A percentile compares a stretch with the other conserved stretches of the same genome.
These are phyloP conservation scores for Ophiosphaerella korrae DNA, from an alignment of 2,329 filamentous ascomycete species.

Conservation along the genomic window DNA sequence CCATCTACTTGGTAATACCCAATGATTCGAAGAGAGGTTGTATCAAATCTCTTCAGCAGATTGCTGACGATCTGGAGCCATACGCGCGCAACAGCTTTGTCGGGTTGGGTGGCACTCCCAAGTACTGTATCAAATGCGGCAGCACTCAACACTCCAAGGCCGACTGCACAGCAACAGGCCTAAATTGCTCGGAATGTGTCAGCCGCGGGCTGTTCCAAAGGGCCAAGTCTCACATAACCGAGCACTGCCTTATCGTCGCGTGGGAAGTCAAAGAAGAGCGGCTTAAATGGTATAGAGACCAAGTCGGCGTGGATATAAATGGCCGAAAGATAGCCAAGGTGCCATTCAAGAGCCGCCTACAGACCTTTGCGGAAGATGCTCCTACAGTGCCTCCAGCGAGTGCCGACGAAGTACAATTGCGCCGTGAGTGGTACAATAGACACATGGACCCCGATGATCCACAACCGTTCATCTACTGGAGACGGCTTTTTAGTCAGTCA, in stretches of 20 bases:
- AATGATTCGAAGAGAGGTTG: not conserved
- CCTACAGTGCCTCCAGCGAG: not conserved
- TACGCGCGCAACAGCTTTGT: constrained; percentile 6
- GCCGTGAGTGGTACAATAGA: not conserved
- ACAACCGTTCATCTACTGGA: not conserved
- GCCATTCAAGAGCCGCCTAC: not conserved
- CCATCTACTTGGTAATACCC: constrained; percentile 19
- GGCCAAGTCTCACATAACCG: constrained; percentile 5
- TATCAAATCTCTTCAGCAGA: constrained; percentile 1
- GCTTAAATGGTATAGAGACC: constrained; percentile 2
- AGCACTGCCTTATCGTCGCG: constrained; percentile 3
- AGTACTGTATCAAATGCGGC: constrained; percentile 18
- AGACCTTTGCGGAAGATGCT: not conserved
- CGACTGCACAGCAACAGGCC: constrained; percentile 2
- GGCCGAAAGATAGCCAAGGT: not conserved
- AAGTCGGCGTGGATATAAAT: not conserved
- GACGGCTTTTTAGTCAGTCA: not conserved
- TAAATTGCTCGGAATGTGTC: constrained; percentile 12
- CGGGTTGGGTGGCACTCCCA: not conserved
- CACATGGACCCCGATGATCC: not conserved
- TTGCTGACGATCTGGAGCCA: constrained; percentile 9
- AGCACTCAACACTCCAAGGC: constrained; percentile 2
- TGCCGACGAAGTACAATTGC: not conserved
- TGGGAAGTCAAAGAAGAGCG: not conserved
- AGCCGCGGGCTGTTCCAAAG: not conserved